Evolutionary conservation across 768 basidiomycete species (phyloP), one percentile per base, ranked within the genome.

Genomic region (Rickenella mellea): DNA sequence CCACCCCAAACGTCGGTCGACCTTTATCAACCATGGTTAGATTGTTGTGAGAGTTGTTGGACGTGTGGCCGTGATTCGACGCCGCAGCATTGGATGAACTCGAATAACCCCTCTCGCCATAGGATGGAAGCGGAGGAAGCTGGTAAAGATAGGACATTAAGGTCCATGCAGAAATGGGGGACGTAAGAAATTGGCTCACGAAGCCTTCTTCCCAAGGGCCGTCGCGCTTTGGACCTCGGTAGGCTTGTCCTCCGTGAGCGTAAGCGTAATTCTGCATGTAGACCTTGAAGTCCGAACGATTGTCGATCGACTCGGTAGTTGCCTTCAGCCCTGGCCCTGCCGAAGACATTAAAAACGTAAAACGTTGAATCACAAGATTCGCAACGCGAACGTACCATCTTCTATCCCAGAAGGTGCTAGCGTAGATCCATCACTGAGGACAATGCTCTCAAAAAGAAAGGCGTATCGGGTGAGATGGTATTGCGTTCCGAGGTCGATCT

Each of bases 251-350:
- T 9, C 83, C 86, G 46, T 86, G 84, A 22, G 90, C 90, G 55
- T 93, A 90, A 1, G 87, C 83, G 56, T 94, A 99, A 57, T 96
- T 91, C 57, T 96, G 90, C 93, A 99, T 97, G 58, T 83, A 99
- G 6, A 74, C 78, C 65, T 86, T 94, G 67, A 99, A 98, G 62
- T 99, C 96, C 27, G 80, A 72, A 28, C 92, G 78, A 53, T 92
- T 92, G 62, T 99, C 94, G 51, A 99, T 96, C 5, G 78, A 75
- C 58, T 97, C 93, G 44, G 85, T 82, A 19, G 88, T 77, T 2
- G 82, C 68, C 59, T 94, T 94, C 38, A 99, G 65, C 10, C 94
- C 92, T 6, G 76, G 67, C 3, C 70, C 76, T 76, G 55, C 46
- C 17, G 20, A 15, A 26, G 21, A 27, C 5, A n/a, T 53, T 20